Evolutionary conservation across 2,329 filamentous ascomycete species (phyloP).

Genomic region (Allantophomopsis cytisporea): DNA sequence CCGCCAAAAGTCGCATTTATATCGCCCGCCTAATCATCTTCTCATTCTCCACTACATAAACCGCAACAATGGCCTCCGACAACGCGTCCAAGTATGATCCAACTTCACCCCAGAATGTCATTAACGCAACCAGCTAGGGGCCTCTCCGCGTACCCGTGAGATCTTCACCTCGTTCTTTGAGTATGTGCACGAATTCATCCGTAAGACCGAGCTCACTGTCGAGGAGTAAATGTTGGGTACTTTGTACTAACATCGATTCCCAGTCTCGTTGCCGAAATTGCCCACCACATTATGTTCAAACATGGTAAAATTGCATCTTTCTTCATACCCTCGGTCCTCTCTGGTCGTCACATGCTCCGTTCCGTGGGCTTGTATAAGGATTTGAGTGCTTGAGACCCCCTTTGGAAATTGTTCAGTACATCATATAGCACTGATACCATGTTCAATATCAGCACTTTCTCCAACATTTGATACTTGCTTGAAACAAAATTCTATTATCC

Average conservation of each 20-base stretch:
- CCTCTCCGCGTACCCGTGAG: conserved; percentile 46
- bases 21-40: not conserved
- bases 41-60: not conserved
- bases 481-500: too few relatives aligned
- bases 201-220: conserved; percentile 62
- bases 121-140: conserved; percentile 63
- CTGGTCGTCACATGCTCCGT: conserved; percentile 64
- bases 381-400: too few relatives aligned
- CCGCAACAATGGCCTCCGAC: not conserved
- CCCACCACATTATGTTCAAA: conserved; percentile 49
- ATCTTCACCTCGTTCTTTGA: conserved; percentile 51
- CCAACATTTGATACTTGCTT: too few relatives aligned
- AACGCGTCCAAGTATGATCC: conserved; percentile 45
- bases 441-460: too few relatives aligned
- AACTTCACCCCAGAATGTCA: conserved; percentile 62
- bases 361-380: conserved; percentile 55
- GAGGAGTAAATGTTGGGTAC: conserved; percentile 66
- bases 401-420: too few relatives aligned
- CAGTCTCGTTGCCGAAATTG: conserved; percentile 53
- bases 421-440: too few relatives aligned
- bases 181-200: conserved; percentile 67
- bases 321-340: conserved; percentile 66
- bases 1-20: too few relatives aligned
- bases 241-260: conserved; percentile 31
- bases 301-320: conserved; percentile 50